Conservation (phyloP, 257 asterid genomes). For the Capsicum baccatum region DNA sequence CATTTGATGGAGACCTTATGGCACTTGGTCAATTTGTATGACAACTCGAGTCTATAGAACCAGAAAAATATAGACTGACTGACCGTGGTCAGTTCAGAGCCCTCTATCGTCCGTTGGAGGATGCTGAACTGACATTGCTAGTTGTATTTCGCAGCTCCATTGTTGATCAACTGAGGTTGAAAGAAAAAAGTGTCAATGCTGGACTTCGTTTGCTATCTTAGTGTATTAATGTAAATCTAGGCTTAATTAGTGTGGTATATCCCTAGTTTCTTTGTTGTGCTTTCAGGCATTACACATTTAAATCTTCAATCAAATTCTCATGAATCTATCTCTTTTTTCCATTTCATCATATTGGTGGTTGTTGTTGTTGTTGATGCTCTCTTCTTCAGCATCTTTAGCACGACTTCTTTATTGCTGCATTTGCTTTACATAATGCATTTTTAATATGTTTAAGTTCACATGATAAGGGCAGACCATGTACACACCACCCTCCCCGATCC, state of each 20-base stretch:
- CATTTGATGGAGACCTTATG: constrained; percentile 47
- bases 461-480: too few relatives aligned
- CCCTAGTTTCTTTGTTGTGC: not conserved
- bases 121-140: not conserved
- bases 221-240: not conserved
- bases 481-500: too few relatives aligned
- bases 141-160: not conserved
- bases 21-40: constrained; percentile 36
- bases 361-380: not conserved
- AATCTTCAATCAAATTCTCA: not conserved
- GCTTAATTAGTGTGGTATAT: not conserved
- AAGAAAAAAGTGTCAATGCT: not conserved
- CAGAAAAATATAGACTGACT: constrained; percentile 7
- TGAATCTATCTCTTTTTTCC: not conserved
- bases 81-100: not conserved
- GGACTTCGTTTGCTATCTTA: not conserved
- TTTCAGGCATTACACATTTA: not conserved
- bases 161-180: not conserved
- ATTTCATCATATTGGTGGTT: not conserved
- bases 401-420: not conserved
- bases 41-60: constrained; percentile 23
- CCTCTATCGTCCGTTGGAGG: not conserved
- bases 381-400: not conserved
- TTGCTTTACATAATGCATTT: not conserved
- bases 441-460: too few relatives aligned